These are phyloP conservation scores for Dichomitus squalens DNA, from an alignment of 1,284 basidiomycete genomes.

Conservation along the genomic window DNA sequence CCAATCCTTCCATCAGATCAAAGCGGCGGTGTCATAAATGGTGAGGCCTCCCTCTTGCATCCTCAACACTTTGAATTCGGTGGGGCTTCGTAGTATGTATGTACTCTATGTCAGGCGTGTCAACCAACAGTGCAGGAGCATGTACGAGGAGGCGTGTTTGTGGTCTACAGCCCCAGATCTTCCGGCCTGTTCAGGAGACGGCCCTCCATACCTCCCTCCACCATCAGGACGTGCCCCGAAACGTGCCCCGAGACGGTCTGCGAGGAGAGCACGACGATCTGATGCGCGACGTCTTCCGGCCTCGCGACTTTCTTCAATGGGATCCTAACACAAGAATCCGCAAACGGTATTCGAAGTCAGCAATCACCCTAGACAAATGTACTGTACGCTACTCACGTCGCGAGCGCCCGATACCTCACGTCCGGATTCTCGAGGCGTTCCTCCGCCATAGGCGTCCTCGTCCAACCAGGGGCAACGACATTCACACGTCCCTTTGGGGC, in stretches of 20 bases:
- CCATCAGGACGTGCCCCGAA: constrained; percentile 70
- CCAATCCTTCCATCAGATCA: no score
- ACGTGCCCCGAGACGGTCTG: constrained; percentile 69
- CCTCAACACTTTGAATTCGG: no score
- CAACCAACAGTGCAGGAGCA: no score
- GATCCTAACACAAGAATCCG: constrained; percentile 44
- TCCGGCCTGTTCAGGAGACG: constrained; percentile 45
- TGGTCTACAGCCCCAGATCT: constrained; percentile 34
- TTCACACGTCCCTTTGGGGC: constrained; percentile 75
- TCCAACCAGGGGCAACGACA: constrained; percentile 70
- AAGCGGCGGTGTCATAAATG: no score
- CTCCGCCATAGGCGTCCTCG: constrained; percentile 61
- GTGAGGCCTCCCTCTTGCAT: no score
- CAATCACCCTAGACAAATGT: no score
- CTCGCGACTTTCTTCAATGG: constrained; percentile 73
- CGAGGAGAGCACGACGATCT: constrained; percentile 67
- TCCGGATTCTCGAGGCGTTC: constrained; percentile 46
- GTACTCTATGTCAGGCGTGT: no score
- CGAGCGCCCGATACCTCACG: constrained; percentile 56
- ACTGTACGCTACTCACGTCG: constrained; percentile 72
- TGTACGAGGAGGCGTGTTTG: no score
- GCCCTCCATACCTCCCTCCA: constrained; percentile 82
- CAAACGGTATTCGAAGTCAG: neutral
- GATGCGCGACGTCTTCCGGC: constrained; percentile 64
- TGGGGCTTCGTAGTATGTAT: no score